Conservation (phyloP, 345 rosid genomes). For the Conringia planisiliqua region DNA sequence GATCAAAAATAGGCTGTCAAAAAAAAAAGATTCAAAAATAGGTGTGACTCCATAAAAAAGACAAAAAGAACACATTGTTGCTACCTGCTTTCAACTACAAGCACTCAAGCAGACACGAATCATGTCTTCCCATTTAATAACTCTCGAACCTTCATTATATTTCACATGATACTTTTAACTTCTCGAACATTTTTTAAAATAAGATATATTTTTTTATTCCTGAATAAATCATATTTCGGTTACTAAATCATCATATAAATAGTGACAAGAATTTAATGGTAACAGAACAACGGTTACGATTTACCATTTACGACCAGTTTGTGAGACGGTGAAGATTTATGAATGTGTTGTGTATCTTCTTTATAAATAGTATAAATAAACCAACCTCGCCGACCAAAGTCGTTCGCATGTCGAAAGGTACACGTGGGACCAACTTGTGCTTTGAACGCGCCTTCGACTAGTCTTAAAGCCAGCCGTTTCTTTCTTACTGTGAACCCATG, state of each 20-base stretch:
- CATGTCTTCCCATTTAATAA: conserved; percentile 13
- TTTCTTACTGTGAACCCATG: not conserved
- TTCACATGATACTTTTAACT: conserved; percentile 1
- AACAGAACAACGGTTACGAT: conserved; percentile 15
- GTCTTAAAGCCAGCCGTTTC: conserved; percentile 1
- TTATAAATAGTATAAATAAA: not conserved
- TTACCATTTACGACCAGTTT: not conserved
- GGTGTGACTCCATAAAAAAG: conserved; percentile 4
- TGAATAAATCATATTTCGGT: not conserved
- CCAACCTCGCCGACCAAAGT: conserved; percentile 28
- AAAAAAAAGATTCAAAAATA: not conserved
- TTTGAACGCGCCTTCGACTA: conserved; percentile 23
- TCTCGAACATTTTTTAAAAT: not conserved
- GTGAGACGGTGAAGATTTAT: conserved; percentile 9
- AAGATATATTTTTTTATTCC: not conserved
- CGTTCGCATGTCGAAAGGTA: conserved; percentile 20
- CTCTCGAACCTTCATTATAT: conserved; percentile 1
- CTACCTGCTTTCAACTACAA: not conserved
- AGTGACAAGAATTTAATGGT: not conserved
- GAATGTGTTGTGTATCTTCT: not conserved
- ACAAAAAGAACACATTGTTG: conserved; percentile 2
- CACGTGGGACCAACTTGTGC: conserved; percentile 12
- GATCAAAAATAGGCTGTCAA: not conserved
- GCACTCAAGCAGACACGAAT: conserved; percentile 26
- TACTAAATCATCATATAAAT: not conserved